These are phyloP conservation scores for Aspergillus floridensis DNA, from an alignment of 2,329 filamentous ascomycete species.

Conservation along the genomic window DNA sequence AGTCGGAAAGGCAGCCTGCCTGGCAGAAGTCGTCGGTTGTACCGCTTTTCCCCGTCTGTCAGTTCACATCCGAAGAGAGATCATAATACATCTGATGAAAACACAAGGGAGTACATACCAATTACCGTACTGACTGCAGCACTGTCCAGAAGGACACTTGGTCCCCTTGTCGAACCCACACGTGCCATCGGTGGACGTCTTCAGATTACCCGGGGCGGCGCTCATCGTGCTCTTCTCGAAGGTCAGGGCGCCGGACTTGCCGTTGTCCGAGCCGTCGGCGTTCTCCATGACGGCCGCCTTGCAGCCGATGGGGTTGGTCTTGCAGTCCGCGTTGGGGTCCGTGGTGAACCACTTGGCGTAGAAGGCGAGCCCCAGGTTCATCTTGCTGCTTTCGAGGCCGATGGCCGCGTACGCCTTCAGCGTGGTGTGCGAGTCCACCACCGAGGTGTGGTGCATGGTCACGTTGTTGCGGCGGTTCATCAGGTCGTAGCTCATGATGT, in stretches of 20 bases:
- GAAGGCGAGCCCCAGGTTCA: constrained; percentile 67
- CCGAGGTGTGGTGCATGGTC: constrained; percentile 65
- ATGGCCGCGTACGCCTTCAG: constrained; percentile 59
- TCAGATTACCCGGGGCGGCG: constrained; percentile 25
- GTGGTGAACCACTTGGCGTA: constrained; percentile 68
- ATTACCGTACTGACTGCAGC: constrained; percentile 38
- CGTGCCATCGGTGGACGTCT: constrained; percentile 26
- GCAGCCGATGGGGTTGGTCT: constrained; percentile 54
- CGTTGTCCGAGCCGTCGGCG: constrained; percentile 58
- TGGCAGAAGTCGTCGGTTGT: constrained; percentile 31
- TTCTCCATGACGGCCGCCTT: constrained; percentile 59
- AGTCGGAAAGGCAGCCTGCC: constrained; percentile 38
- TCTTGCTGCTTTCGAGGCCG: constrained; percentile 54
- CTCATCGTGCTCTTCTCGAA: constrained; percentile 43
- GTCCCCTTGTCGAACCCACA: constrained; percentile 31
- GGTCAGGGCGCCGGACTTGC: constrained; percentile 51
- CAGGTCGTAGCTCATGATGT: constrained; percentile 70
- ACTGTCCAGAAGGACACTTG: constrained; percentile 32
- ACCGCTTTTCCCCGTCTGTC: constrained; percentile 31
- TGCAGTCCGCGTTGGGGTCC: constrained; percentile 49
- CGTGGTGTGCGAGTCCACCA: constrained; percentile 54
- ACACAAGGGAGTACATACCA: constrained; percentile 27
- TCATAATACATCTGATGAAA: not conserved
- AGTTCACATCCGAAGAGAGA: constrained; percentile 5
- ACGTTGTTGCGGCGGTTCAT: constrained; percentile 66